A percentile compares a stretch with the other conserved stretches of the same genome.
These are phyloP conservation scores for Stellera chamaejasme DNA, from an alignment of 345 rosid genomes.

Conservation along the genomic window DNA sequence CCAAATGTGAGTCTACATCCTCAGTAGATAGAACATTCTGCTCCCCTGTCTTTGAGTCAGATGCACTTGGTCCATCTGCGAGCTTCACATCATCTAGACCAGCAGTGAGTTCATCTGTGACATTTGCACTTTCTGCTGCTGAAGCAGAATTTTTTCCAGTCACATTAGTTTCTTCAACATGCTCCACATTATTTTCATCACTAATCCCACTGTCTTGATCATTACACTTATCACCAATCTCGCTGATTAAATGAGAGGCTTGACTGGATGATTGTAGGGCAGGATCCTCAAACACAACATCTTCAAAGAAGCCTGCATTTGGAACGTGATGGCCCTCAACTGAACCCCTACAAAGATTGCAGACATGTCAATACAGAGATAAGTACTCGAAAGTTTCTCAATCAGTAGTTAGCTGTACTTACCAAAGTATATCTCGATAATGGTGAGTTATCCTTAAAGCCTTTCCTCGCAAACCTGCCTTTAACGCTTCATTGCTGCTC, in stretches of 20 bases:
- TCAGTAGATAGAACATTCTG: conserved; percentile 36
- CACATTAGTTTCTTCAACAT: conserved; percentile 12
- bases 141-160: conserved; percentile 18
- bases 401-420: conserved; percentile 16
- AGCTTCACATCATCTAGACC: conserved; percentile 38
- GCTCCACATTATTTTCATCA: conserved; percentile 26
- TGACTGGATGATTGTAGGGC: conserved; percentile 27
- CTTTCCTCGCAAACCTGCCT: conserved; percentile 91
- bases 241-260: conserved; percentile 39
- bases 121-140: conserved; percentile 15
- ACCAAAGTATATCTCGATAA: conserved; percentile 81
- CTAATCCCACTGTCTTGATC: conserved; percentile 21
- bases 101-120: conserved; percentile 25
- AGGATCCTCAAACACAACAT: conserved; percentile 80
- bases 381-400: conserved; percentile 8
- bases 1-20: conserved; percentile 75
- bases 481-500: conserved; percentile 69
- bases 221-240: conserved; percentile 18
- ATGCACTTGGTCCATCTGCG: conserved; percentile 23
- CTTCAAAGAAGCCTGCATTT: conserved; percentile 75
- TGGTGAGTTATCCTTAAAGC: conserved; percentile 79
- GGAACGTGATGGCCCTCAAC: conserved; percentile 74
- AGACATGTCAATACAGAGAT: conserved; percentile 18
- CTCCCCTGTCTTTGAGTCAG: conserved; percentile 36
- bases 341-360: conserved; percentile 55